phyloP scores from a whole-genome alignment of 257 asterid species.

The Rubia yunnanensis region DNA sequence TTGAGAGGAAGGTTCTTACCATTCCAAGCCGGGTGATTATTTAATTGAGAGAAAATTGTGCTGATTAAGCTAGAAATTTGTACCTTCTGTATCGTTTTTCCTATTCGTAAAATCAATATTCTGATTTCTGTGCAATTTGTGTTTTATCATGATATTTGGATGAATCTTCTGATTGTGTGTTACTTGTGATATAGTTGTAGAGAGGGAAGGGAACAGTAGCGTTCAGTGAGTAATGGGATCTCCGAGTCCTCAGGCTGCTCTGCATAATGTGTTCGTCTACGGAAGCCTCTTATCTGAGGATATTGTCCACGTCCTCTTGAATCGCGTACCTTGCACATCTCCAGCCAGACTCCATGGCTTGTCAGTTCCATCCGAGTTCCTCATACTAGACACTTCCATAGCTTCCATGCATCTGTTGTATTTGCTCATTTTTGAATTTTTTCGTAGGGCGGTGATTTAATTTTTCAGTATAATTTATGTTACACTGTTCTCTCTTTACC shows the following conservation, averaged over 20 bases:
- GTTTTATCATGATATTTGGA: neutral
- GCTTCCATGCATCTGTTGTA: neutral
- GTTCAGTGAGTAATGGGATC: slow-evolving; percentile 9
- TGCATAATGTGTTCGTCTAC: slow-evolving; percentile 70
- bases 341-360: slow-evolving; percentile 27
- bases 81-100: neutral
- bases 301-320: slow-evolving; percentile 66
- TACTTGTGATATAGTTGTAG: neutral
- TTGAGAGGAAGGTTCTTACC: neutral
- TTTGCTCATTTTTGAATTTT: neutral
- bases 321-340: slow-evolving; percentile 37
- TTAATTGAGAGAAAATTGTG: neutral
- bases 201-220: neutral
- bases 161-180: neutral
- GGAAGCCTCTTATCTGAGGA: slow-evolving; percentile 94
- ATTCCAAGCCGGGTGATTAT: neutral
- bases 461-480: neutral
- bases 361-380: slow-evolving; percentile 16
- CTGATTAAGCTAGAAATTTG: neutral
- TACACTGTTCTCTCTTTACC: neutral
- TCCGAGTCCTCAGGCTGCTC: slow-evolving; percentile 14
- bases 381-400: neutral
- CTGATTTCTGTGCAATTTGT: neutral
- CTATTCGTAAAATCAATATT: neutral
- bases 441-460: neutral